A percentile compares a stretch with the other conserved stretches of the same genome.
Conservation (phyloP, 345 rosid species). For the Citrus cavaleriei region DNA sequence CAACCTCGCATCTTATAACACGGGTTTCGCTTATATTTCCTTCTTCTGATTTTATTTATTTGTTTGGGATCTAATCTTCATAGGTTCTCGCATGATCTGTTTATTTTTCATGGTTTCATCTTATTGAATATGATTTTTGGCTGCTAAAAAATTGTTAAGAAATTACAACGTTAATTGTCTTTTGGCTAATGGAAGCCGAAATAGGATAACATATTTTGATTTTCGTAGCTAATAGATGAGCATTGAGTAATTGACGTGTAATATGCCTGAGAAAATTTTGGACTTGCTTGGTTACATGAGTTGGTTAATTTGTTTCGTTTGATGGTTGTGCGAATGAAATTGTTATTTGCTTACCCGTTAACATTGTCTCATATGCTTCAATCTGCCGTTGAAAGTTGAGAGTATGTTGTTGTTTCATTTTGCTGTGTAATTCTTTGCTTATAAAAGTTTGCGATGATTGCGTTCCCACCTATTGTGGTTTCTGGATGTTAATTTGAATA, state of each 20-base stretch:
- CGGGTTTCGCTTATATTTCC: too few species aligned
- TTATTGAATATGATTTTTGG: not conserved
- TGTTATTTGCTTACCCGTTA: too few species aligned
- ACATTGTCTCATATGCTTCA: not conserved
- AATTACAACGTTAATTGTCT: not conserved
- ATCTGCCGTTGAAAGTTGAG: not conserved
- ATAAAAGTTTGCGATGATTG: too few species aligned
- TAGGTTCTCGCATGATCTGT: not conserved
- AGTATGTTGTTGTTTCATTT: not conserved
- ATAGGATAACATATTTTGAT: not conserved
- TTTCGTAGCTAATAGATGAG: not conserved
- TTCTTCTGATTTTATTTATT: not conserved
- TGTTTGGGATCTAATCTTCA: not conserved
- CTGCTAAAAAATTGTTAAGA: not conserved
- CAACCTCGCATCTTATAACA: not conserved
- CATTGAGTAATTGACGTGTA: not conserved
- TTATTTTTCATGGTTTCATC: not conserved
- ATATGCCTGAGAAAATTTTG: not conserved
- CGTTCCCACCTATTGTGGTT: not conserved
- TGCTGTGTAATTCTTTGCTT: not conserved
- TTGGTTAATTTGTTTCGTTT: not conserved
- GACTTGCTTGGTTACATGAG: not conserved
- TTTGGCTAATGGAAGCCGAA: not conserved
- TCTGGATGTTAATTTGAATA: not conserved
- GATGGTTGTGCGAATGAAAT: too few species aligned